These are phyloP conservation scores for Fusarium sp. DNA, from an alignment of 2,329 filamentous ascomycete species.

Conservation along the genomic window DNA sequence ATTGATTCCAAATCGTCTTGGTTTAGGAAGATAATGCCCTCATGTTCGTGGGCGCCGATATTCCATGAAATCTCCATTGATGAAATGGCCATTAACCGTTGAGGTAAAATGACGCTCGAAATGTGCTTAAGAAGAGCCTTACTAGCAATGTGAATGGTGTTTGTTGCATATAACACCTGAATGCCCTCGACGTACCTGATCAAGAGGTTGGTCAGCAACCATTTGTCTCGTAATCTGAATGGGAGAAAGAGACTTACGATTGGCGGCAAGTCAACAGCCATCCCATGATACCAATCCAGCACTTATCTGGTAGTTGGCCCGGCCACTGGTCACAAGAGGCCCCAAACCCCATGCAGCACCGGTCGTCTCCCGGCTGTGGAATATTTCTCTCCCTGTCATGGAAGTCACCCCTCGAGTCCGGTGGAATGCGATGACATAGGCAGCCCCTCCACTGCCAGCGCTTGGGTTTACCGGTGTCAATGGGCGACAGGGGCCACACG, in stretches of 20 bases:
- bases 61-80: background rate
- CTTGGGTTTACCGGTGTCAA: background rate
- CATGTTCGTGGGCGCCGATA: background rate
- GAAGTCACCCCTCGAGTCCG: background rate
- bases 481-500: background rate
- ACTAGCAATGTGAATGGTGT: conserved; percentile 4
- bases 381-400: fast-evolving
- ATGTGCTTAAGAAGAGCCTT: background rate
- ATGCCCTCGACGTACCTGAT: conserved; percentile 1
- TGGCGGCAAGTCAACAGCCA: conserved; percentile 1
- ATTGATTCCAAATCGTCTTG: background rate
- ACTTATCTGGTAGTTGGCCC: background rate
- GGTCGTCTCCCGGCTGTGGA: background rate
- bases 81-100: background rate
- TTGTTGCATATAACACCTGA: background rate
- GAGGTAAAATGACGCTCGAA: fast-evolving
- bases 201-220: background rate
- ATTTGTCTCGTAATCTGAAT: background rate
- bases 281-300: background rate
- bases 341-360: background rate
- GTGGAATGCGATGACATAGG: background rate
- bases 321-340: background rate
- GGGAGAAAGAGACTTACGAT: background rate
- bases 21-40: background rate
- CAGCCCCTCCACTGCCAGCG: conserved; percentile 16